A percentile compares a stretch with the other conserved stretches of the same genome.
Conservation (phyloP, 169 alveolate genomes). For the Toxoplasma gondii region DNA sequence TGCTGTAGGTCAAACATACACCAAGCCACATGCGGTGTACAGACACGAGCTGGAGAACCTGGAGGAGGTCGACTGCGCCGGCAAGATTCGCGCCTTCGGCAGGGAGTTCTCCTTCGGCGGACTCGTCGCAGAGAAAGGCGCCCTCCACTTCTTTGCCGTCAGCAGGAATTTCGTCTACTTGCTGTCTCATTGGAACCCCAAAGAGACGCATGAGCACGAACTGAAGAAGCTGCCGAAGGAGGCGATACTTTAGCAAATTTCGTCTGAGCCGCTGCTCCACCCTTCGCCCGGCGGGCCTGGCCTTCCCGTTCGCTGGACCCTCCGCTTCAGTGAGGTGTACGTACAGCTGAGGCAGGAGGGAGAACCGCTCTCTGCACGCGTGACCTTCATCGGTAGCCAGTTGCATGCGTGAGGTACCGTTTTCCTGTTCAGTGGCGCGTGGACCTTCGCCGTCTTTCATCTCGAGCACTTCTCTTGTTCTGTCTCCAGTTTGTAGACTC, state of each 20-base stretch:
- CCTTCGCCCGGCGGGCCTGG: background rate
- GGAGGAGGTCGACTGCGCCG: background rate
- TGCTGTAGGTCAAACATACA: background rate
- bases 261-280: background rate
- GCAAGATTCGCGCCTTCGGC: background rate
- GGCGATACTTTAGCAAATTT: background rate
- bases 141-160: conserved; percentile 10
- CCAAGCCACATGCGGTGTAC: conserved; percentile 36
- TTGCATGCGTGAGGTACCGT: background rate
- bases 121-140: background rate
- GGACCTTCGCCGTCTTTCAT: background rate
- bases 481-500: background rate
- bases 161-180: too few species aligned
- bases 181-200: background rate
- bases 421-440: too few species aligned
- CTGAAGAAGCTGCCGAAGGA: background rate
- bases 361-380: background rate
- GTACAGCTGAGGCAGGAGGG: background rate
- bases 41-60: conserved; percentile 37
- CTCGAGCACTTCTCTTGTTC: background rate
- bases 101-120: background rate
- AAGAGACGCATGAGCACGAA: background rate
- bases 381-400: background rate
- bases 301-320: background rate
- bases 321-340: background rate